Evolutionary conservation across 108 stramenopile genomes (phyloP), one percentile per base, ranked within the genome.

Genomic region (Nitzschia sp.): DNA sequence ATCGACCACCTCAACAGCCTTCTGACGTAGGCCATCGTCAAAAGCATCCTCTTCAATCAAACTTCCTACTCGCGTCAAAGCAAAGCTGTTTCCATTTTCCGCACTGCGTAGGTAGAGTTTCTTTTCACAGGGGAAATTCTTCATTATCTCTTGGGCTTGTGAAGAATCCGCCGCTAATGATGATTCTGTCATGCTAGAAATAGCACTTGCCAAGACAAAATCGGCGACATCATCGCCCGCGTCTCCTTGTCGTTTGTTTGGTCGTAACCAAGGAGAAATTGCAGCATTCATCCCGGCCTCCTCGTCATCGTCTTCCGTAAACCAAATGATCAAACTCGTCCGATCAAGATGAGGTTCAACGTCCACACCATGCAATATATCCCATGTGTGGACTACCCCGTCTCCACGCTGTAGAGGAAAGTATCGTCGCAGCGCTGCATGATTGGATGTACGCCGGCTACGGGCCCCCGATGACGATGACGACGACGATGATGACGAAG

Each of bases 251-350:
- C 9, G 6, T 9, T 6, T 6, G 13, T 13, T 41, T 41, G 6
- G 6, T 9, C 9, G 38, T 13, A 41, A 13, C 38, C 38, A 41
- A 9, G 38, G 38, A 41, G 38, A 6, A 13, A 41, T 41, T 59
- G 4, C 11, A 53, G 75, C 32, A 1, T 72, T 33, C 19, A 6
- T 44, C 15, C 30, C 67, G 1, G 26, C 48, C 26, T 57, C 75
- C 1, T 46, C 29, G 19, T n/a, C 35, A 16, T 60, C 67, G 3
- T 33, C 47, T 28, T 63, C 54, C 31, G 60, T 65, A 52, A 90
- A 90, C 89, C 89, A 90, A 44, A 90, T 82, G 65, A 90, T 87
- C 26, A 90, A 62, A 34, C 84, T 85, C 2, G 89, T 90, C 34
- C 89, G 70, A 41, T 81, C 73, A 66, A 82, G 34, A 3, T 68